These are phyloP conservation scores for Paraconiothyrium brasiliense DNA, from an alignment of 2,329 filamentous ascomycete genomes.

Conservation along the genomic window DNA sequence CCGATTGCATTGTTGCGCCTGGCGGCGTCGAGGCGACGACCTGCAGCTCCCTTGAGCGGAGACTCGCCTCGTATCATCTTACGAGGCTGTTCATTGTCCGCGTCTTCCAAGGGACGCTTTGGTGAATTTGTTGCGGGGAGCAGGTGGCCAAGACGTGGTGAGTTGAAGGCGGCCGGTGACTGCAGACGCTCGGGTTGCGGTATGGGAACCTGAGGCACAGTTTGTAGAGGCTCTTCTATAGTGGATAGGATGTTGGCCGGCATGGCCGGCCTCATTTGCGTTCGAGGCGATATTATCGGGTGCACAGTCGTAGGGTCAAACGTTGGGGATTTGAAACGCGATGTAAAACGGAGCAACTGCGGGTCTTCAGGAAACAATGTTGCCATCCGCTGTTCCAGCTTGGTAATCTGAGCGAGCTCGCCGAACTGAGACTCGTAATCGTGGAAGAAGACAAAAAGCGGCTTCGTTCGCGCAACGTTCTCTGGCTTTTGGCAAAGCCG, in stretches of 20 bases:
- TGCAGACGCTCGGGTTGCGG: constrained; percentile 34
- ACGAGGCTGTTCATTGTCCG: constrained; percentile 81
- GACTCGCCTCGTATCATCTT: constrained; percentile 91
- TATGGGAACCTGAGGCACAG: constrained; percentile 28
- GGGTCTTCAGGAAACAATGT: constrained; percentile 93
- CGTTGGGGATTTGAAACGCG: constrained; percentile 71
- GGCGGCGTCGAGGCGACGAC: constrained; percentile 83
- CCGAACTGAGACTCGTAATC: constrained; percentile 95
- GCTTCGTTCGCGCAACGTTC: constrained; percentile 77
- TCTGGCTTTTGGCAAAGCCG: constrained; percentile 81
- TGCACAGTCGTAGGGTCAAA: constrained; percentile 87
- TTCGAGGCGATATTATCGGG: constrained; percentile 81
- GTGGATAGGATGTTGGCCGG: constrained; percentile 36
- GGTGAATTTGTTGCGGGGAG: constrained; percentile 51
- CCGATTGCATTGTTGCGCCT: constrained; percentile 54
- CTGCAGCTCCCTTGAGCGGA: constrained; percentile 89
- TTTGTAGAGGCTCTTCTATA: constrained; percentile 39
- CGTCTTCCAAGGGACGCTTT: constrained; percentile 60
- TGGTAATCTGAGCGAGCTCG: constrained; percentile 87
- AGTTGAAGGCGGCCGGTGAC: constrained; percentile 41
- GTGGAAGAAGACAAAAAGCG: constrained; percentile 91
- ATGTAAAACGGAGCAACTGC: constrained; percentile 76
- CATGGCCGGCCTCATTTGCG: constrained; percentile 71
- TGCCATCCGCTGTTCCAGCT: constrained; percentile 90
- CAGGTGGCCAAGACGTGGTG: constrained; percentile 39